Base-by-base conservation (phyloP, 352 stramenopile genomes). In the Globisporangium perplexum region DNA sequence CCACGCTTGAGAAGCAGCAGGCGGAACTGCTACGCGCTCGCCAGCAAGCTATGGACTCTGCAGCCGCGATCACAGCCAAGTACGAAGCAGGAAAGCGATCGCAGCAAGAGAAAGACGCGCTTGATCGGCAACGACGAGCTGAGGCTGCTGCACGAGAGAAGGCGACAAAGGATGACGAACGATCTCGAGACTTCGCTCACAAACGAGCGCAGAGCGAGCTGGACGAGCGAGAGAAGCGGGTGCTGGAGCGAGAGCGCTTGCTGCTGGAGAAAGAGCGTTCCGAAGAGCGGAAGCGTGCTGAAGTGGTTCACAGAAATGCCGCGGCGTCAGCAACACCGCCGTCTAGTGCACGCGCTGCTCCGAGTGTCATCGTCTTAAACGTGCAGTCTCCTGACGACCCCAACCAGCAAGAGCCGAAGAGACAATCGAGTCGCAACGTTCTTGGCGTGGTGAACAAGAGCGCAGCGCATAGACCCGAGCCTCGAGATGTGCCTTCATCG, bases 351-450 rank as follows among this genome's bases (percentile, higher is more conserved):
- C 24, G 60, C 1, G 11, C 60, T 55, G 11, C 51, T n/a, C 76
- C 78, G 0, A 81, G 59, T 50, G 78, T 89, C 31, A 72, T 87
- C 20, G 76, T 87, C 1, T 55, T 87, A 17, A 86, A 89, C 23
- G 59, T 87, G 43, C 68, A 60, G 23, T 55, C 67, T 20, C 26
- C 57, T 1, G 76, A 86, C 1, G 70, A 83, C 17, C 31, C 45
- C 0, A 74, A 77, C 6, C 66, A 51, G 14, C 18, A 79, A 15
- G 53, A 61, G 3, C 55, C 57, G 30, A 47, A 63, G 39, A 48
- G 45, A 65, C 7, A 64, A 52, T 48, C 26, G 20, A 7, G 36
- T 17, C 22, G 41, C 43, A 79, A 66, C 55, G 60, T 65, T 30
- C 57, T 52, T 53, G 55, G 38, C 17, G 57, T 68, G 26, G 61